These are phyloP conservation scores for Senna tora DNA, from an alignment of 306 rosid genomes.

Conservation along the genomic window DNA sequence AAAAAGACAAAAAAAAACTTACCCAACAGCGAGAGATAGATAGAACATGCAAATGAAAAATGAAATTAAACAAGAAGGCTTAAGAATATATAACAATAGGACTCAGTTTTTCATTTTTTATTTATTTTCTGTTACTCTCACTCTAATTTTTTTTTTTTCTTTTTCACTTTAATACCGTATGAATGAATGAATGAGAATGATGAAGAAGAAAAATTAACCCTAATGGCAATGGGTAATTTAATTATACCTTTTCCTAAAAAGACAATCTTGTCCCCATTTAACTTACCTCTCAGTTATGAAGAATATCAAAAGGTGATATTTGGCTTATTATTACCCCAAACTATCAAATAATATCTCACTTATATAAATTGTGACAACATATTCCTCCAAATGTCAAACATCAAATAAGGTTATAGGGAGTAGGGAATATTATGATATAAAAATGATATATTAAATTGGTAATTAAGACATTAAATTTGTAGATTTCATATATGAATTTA, in stretches of 20 bases:
- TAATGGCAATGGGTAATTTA: too few species aligned
- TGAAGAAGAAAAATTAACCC: conserved; percentile 48
- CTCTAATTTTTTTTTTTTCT: too few species aligned
- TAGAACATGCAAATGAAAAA: conserved; percentile 41
- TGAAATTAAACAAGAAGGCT: conserved; percentile 50
- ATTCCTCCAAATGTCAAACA: too few species aligned
- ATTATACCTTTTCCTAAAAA: neutral
- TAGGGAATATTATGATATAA: too few species aligned
- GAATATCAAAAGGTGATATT: neutral
- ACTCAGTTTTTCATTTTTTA: conserved; percentile 22
- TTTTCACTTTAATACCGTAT: conserved; percentile 33
- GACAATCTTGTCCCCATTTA: conserved; percentile 31
- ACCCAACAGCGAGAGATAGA: conserved; percentile 41
- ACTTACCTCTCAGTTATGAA: conserved; percentile 23
- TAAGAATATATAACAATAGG: conserved; percentile 22
- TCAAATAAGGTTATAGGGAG: too few species aligned
- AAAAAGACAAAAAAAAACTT: conserved; percentile 23
- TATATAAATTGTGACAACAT: too few species aligned
- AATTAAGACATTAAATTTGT: too few species aligned
- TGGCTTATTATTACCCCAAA: neutral
- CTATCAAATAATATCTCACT: too few species aligned
- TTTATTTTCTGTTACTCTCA: conserved; percentile 28
- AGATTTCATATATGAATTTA: too few species aligned
- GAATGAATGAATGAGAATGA: conserved; percentile 34
- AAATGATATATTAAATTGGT: too few species aligned